A percentile compares a stretch with the other conserved stretches of the same genome.
Evolutionary conservation across 2,329 filamentous ascomycete species (phyloP).

Genomic region (Plectosphaerella sp.): DNA sequence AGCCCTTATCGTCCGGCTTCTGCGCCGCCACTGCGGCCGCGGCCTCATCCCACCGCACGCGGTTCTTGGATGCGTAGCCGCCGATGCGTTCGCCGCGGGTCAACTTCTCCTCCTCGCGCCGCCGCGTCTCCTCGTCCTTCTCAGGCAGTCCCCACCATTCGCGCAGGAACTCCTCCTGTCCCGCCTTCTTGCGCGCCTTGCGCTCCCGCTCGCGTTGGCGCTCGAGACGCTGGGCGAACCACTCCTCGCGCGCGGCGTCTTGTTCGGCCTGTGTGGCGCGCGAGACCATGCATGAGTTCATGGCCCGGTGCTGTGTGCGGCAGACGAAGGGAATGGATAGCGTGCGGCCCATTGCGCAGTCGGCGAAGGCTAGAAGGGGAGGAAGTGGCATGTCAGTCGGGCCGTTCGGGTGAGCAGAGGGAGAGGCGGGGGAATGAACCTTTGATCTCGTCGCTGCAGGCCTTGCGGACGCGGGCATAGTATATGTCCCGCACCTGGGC

Average conservation of each 20-base stretch:
- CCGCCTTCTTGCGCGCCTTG: constrained; percentile 53
- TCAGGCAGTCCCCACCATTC: constrained; percentile 65
- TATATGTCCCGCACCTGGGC: constrained; percentile 76
- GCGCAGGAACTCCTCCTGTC: constrained; percentile 61
- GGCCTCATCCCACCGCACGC: constrained; percentile 17
- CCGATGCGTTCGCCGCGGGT: constrained; percentile 49
- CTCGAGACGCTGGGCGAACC: constrained; percentile 77
- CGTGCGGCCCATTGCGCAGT: constrained; percentile 81
- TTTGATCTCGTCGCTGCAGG: constrained; percentile 76
- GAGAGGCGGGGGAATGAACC: constrained; percentile 38
- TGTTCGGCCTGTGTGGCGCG: constrained; percentile 82
- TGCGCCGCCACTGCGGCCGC: constrained; percentile 3
- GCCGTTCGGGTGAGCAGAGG: neutral
- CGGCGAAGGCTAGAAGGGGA: constrained; percentile 71
- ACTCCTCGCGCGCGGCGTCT: constrained; percentile 86
- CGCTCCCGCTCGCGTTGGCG: constrained; percentile 63
- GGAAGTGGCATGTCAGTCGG: neutral
- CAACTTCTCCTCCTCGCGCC: constrained; percentile 48
- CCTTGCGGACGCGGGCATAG: constrained; percentile 70
- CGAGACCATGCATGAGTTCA: constrained; percentile 91
- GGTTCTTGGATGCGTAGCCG: constrained; percentile 41
- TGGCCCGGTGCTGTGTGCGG: constrained; percentile 70
- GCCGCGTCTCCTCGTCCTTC: constrained; percentile 45
- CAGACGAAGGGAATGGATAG: constrained; percentile 86
- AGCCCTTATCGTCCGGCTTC: neutral